Evolutionary conservation across 1,139 yeast genomes (phyloP).

Genomic region (Sugiyamaella sp.): DNA sequence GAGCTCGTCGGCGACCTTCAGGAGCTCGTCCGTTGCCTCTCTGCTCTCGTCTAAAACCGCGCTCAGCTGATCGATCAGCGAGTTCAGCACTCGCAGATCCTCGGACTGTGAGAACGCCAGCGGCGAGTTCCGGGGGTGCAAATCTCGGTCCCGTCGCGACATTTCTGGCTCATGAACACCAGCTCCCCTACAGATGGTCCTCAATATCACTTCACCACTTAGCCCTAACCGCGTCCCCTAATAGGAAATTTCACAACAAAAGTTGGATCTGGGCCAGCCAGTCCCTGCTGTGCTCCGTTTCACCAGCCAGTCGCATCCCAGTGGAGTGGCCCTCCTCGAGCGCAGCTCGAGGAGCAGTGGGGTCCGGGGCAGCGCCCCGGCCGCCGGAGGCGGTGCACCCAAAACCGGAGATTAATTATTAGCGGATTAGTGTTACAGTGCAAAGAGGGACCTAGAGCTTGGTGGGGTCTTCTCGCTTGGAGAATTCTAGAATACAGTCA

Average conservation of each 20-base stretch:
- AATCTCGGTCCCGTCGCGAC: slow-evolving; percentile 11
- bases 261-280: too few species aligned
- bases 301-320: too few species aligned
- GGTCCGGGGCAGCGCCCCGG: slow-evolving; percentile 4
- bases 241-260: too few species aligned
- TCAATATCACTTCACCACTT: too few species aligned
- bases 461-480: slow-evolving; percentile 30
- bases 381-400: slow-evolving; percentile 6
- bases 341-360: not conserved
- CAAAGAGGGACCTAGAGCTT: slow-evolving; percentile 8
- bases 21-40: slow-evolving; percentile 35
- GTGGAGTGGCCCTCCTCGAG: too few species aligned
- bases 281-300: too few species aligned
- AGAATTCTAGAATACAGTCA: slow-evolving; percentile 80
- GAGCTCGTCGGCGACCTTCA: slow-evolving; percentile 37
- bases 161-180: slow-evolving; percentile 1
- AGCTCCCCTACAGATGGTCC: too few species aligned
- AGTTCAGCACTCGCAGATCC: slow-evolving; percentile 36
- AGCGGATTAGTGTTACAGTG: slow-evolving; percentile 10
- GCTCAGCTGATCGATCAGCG: slow-evolving; percentile 36
- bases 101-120: slow-evolving; percentile 32
- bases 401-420: slow-evolving; percentile 1
- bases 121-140: slow-evolving; percentile 20
- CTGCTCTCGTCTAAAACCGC: slow-evolving; percentile 34
- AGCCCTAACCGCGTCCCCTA: too few species aligned